Evolutionary conservation across 2,329 filamentous ascomycete genomes (phyloP), one percentile per base, ranked within the genome.

Genomic region (Fusarium sp.): DNA sequence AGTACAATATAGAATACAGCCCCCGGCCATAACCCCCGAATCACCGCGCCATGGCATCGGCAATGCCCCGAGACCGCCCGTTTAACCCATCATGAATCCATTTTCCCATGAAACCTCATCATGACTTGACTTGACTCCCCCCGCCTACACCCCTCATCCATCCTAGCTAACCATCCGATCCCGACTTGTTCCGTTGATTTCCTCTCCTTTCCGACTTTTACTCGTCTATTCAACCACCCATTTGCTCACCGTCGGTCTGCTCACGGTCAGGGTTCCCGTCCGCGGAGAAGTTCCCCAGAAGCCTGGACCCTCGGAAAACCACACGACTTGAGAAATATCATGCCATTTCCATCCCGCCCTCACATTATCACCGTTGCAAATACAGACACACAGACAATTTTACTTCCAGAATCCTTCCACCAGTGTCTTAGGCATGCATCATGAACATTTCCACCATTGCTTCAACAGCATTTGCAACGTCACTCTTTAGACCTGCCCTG

Each of bases 181-280:
- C 72, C 72, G 70, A 63, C 10, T 53, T 55, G 45, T 70, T 57
- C 72, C 70, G 72, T 24, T n/a, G 11, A 11, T 53, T 50, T 52
- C 50, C 56, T 57, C 28, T 55, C 8, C 36, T 45, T 57, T 49
- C 70, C 72, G 67, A 58, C 39, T 52, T 50, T 55, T 70, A 50
- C 34, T 68, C 58, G 64, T 46, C 22, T 21, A 34, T 39, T 55
- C 52, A 26, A 55, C 49, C 57, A 70, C 58, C 11, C 21, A 31
- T 42, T 50, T 44, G 21, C 58, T 51, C 47, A 69, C 62, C 64
- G 58, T 73, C 69, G 62, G 69, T 69, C 69, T 73, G 65, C 65
- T 58, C 61, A 70, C 34, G 38, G 53, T 46, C 62, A 53, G 53
- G 50, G 42, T 49, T 40, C n/a, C 21, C 22, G 52, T 51, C 55